phyloP scores from a whole-genome alignment of 345 rosid species.

The Excoecaria cochinchinensis region DNA sequence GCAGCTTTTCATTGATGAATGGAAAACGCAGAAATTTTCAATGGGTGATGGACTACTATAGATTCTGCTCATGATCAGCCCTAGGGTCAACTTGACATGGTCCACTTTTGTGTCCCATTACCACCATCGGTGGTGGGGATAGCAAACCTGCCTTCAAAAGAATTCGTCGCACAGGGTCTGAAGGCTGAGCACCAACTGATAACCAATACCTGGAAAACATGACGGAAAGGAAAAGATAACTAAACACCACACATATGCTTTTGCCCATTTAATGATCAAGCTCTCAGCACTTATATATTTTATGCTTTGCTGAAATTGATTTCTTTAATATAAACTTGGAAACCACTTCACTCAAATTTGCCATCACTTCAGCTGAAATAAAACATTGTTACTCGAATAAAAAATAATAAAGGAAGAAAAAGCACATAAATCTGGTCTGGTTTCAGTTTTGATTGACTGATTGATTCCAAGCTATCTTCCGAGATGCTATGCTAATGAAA shows the following conservation, averaged over 20 bases:
- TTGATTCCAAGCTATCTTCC: not conserved
- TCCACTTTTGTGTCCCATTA: conserved; percentile 83
- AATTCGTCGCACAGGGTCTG: conserved; percentile 74
- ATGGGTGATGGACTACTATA: too few relatives aligned
- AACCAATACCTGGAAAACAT: conserved; percentile 69
- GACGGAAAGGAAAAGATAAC: not conserved
- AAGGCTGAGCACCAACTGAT: conserved; percentile 96
- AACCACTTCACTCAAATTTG: not conserved
- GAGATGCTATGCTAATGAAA: not conserved
- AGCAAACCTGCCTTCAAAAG: conserved; percentile 82
- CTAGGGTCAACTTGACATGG: conserved; percentile 62
- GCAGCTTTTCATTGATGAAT: not conserved
- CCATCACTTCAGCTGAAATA: not conserved
- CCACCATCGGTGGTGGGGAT: conserved; percentile 88
- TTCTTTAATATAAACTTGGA: not conserved
- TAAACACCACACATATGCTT: not conserved
- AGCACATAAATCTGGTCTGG: not conserved
- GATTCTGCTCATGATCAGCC: conserved; percentile 38
- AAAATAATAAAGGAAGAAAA: not conserved
- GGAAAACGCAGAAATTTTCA: not conserved
- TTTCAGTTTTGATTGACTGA: not conserved
- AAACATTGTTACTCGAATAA: not conserved
- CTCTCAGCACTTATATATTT: not conserved
- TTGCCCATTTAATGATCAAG: not conserved
- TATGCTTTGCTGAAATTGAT: not conserved